Conservation (phyloP, 2,329 filamentous ascomycete genomes). For the Pezicula carpinea region DNA sequence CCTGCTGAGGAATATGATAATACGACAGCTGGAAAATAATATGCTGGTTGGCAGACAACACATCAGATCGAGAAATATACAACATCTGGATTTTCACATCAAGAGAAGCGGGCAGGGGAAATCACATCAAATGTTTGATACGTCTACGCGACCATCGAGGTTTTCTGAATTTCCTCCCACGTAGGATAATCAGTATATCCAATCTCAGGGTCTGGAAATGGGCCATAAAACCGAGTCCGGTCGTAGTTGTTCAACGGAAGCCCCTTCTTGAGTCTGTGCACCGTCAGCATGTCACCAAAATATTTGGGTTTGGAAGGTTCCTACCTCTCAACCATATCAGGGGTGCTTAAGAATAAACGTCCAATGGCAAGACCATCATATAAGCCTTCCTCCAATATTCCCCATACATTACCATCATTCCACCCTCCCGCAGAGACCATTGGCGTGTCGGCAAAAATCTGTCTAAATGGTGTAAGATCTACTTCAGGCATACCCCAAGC, state of each 20-base stretch:
- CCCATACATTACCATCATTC: conserved; percentile 44
- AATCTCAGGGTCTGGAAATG: conserved; percentile 29
- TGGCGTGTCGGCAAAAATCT: conserved; percentile 46
- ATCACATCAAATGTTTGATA: not conserved
- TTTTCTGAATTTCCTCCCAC: conserved; percentile 14
- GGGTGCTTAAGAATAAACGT: conserved; percentile 43
- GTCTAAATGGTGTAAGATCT: conserved; percentile 41
- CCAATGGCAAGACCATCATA: conserved; percentile 45
- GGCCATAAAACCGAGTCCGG: conserved; percentile 39
- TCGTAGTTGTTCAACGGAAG: conserved; percentile 38
- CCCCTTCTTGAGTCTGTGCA: conserved; percentile 33
- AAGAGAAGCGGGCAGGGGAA: not conserved
- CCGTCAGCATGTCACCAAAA: not conserved
- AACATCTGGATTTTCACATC: not conserved
- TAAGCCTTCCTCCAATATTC: conserved; percentile 40
- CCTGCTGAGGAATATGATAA: not conserved
- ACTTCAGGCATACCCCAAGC: conserved; percentile 43
- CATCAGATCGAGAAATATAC: not conserved
- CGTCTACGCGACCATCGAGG: not conserved
- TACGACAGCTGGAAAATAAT: not conserved
- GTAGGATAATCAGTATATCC: conserved; percentile 34
- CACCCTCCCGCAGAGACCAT: conserved; percentile 54
- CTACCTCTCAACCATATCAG: conserved; percentile 38
- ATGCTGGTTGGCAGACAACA: not conserved
- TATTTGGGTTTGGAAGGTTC: not conserved